Percentiles rank a stretch among this genome's conserved stretches.
These are phyloP conservation scores for Phytophthora chlamydospora DNA, from an alignment of 352 stramenopile species.

Conservation along the genomic window DNA sequence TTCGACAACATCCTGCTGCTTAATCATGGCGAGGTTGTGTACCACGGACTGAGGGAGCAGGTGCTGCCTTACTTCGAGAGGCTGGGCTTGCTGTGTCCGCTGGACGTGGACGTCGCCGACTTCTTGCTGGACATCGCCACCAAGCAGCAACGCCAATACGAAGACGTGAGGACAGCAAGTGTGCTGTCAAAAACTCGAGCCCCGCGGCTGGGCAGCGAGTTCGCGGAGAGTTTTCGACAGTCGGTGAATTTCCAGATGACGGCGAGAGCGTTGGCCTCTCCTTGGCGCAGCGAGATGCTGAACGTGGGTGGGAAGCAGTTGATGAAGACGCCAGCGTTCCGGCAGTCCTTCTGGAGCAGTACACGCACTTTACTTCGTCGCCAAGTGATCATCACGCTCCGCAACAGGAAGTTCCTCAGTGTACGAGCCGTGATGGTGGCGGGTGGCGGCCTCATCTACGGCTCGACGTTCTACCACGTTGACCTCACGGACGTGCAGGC, in stretches of 20 bases:
- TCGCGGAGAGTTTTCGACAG: slow-evolving; percentile 28
- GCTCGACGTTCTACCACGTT: slow-evolving; percentile 34
- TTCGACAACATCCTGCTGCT: slow-evolving; percentile 65
- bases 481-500: slow-evolving; percentile 35
- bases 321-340: slow-evolving; percentile 28
- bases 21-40: slow-evolving; percentile 83
- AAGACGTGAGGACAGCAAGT: slow-evolving; percentile 7
- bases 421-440: slow-evolving; percentile 38
- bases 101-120: slow-evolving; percentile 31
- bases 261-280: background rate
- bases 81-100: slow-evolving; percentile 33
- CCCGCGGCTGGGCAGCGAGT: slow-evolving; percentile 26
- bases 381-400: slow-evolving; percentile 55
- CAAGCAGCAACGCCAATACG: slow-evolving; percentile 21
- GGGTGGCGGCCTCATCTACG: slow-evolving; percentile 44
- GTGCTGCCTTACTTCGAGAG: slow-evolving; percentile 35
- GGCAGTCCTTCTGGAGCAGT: slow-evolving; percentile 25
- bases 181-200: slow-evolving; percentile 1
- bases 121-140: slow-evolving; percentile 42
- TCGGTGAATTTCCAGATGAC: slow-evolving; percentile 14
- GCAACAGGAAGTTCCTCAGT: slow-evolving; percentile 46
- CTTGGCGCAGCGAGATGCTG: slow-evolving; percentile 13
- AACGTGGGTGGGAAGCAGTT: slow-evolving; percentile 15
- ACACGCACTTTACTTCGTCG: slow-evolving; percentile 37
- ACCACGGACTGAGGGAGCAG: slow-evolving; percentile 33